Evolutionary conservation across 768 basidiomycete species (phyloP).

Genomic region (Chiua virens): DNA sequence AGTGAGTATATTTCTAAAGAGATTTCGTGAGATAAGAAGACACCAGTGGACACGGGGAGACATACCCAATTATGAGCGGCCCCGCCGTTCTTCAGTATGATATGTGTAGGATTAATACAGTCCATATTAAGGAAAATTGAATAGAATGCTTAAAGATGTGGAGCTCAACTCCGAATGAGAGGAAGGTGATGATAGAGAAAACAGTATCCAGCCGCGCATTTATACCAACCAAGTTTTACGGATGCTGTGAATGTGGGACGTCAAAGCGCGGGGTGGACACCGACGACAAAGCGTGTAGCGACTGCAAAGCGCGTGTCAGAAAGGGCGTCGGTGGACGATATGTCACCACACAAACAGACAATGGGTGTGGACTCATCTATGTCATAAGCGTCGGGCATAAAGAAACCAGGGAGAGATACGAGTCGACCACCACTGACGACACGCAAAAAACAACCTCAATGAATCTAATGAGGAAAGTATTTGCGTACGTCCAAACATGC

Average conservation of each 20-base stretch:
- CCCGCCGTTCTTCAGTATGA: background rate
- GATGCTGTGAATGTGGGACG: background rate
- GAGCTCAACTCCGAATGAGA: background rate
- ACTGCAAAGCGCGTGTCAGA: background rate
- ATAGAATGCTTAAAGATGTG: background rate
- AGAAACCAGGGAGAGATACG: background rate
- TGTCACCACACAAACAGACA: constrained; percentile 9
- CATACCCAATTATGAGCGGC: constrained; percentile 7
- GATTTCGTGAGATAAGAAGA: background rate
- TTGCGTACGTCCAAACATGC: background rate
- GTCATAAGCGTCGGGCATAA: background rate
- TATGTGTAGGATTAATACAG: background rate
- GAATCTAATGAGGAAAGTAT: background rate
- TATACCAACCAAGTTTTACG: constrained; percentile 4
- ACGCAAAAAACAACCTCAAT: background rate
- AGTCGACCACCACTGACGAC: background rate
- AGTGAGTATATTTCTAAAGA: constrained; percentile 12
- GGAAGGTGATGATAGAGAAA: background rate
- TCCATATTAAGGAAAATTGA: background rate
- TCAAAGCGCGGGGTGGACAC: constrained; percentile 13
- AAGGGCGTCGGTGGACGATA: background rate
- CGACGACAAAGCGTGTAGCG: constrained; percentile 1
- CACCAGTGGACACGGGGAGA: background rate
- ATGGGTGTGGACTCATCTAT: constrained; percentile 7
- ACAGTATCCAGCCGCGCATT: background rate